Conservation (phyloP, 1,139 yeast species). For the Geotrichum phurueaensis region DNA sequence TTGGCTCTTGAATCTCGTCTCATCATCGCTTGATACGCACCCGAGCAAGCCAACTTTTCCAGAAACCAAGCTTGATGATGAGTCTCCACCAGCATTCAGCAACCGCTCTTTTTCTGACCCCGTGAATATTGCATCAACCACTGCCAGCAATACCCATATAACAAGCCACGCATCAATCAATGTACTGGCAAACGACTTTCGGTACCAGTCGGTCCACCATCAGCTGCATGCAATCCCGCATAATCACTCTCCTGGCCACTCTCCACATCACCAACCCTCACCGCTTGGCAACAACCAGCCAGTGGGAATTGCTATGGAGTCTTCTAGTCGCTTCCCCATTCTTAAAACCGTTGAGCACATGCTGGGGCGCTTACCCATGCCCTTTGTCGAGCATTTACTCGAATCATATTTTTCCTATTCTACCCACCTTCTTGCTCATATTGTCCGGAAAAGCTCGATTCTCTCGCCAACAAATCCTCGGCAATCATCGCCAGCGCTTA, state of each 20-base stretch:
- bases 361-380: slow-evolving; percentile 29
- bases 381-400: slow-evolving; percentile 36
- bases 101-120: neutral
- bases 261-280: neutral
- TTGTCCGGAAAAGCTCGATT: slow-evolving; percentile 21
- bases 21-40: slow-evolving; percentile 3
- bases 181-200: neutral
- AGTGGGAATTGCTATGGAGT: neutral
- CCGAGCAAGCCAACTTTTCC: neutral
- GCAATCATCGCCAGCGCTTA: slow-evolving; percentile 32
- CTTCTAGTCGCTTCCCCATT: slow-evolving; percentile 27
- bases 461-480: slow-evolving; percentile 28
- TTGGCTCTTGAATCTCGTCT: slow-evolving; percentile 15
- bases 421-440: slow-evolving; percentile 30
- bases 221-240: neutral
- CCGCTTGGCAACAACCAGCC: neutral
- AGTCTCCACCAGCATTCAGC: neutral
- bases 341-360: slow-evolving; percentile 27
- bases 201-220: neutral
- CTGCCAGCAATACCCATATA: neutral
- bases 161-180: neutral
- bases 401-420: slow-evolving; percentile 37
- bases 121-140: neutral
- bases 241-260: neutral
- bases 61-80: slow-evolving; percentile 1